Base-by-base conservation (phyloP, 2,329 filamentous ascomycete genomes). In the Metarhizium brunneum region DNA sequence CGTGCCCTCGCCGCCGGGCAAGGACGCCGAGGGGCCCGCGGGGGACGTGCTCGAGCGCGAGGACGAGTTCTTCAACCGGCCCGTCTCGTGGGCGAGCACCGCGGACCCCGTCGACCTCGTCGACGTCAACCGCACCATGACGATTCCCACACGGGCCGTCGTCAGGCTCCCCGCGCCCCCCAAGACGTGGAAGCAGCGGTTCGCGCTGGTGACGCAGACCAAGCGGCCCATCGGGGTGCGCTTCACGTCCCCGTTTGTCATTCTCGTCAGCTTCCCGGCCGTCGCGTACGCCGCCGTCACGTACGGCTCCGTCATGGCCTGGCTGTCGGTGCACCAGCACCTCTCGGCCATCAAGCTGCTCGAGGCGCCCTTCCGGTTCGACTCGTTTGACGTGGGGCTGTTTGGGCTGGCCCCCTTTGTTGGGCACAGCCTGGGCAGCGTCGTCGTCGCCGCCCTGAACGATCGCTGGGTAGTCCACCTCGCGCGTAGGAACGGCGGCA, bases 271-370 rank as follows among this genome's bases (percentile, higher is more conserved):
- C 6, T 63, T 65, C 10, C 64, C 73, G 1, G 68, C 71, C 2
- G 66, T 76, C 6, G 57, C 69, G 5, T 76, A 71, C 56, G 67
- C 68, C 1, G 71, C 67, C 0, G 43, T 75, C 2, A 71, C 73
- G 20, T 76, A 73, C 53, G 72, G 71, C 3, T 65, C 65, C 0
- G 62, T 70, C 0, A 65, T 75, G 3, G 66, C 67, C 4, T 72
- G 69, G 68, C 63, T 75, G 3, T 68, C 71, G 0, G 30, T 60
- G 2, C n/a, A 59, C 18, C 47, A 48, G 5, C 55, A 53, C 2
- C 32, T 63, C 3, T 51, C 57, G 14, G 52, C 57, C 0, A 57
- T 57, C 0, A 59, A 58, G 30, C 59, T 73, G 3, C 58, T 70
- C 16, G 55, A 67, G 0, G 67, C 68, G 0, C 66, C 66, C 0